Percentiles rank a stretch among this genome's conserved stretches.
Evolutionary conservation across 495 filamentous ascomycete genomes (phyloP).

Genomic region (Hypoxylon trugodes): DNA sequence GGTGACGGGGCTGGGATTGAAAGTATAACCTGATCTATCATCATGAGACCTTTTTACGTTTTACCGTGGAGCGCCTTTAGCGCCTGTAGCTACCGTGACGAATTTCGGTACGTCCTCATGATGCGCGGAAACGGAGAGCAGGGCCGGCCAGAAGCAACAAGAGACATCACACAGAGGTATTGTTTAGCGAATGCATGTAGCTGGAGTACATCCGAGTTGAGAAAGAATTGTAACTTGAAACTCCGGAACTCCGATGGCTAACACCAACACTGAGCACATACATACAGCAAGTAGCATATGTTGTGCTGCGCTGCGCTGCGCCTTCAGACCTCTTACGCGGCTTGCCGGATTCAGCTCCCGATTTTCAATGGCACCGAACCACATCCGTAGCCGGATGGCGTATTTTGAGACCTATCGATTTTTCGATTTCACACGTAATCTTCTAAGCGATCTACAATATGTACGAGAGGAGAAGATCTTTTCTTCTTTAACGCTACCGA

Average conservation of each 20-base stretch:
- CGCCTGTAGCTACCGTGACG: conserved; percentile 4
- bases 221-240: not conserved
- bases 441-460: not conserved
- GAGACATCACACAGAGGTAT: conserved; percentile 9
- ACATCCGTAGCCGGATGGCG: conserved; percentile 8
- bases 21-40: not conserved
- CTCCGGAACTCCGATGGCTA: conserved; percentile 24
- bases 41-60: not conserved
- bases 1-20: not conserved
- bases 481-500: conserved; percentile 6
- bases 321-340: conserved; percentile 27
- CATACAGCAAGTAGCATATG: too few relatives aligned
- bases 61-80: not conserved
- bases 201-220: not conserved
- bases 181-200: conserved; percentile 2
- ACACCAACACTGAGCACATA: too few relatives aligned
- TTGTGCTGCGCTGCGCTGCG: conserved; percentile 9
- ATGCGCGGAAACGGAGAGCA: conserved; percentile 19
- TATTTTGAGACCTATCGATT: conserved; percentile 11
- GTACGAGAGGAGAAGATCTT: not conserved
- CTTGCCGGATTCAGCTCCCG: conserved; percentile 11
- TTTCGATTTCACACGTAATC: conserved; percentile 16
- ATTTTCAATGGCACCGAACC: conserved; percentile 14
- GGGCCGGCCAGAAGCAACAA: conserved; percentile 12
- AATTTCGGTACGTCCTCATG: not conserved